These are phyloP conservation scores for Talaromyces sp. DNA, from an alignment of 2,329 filamentous ascomycete species.

Conservation along the genomic window DNA sequence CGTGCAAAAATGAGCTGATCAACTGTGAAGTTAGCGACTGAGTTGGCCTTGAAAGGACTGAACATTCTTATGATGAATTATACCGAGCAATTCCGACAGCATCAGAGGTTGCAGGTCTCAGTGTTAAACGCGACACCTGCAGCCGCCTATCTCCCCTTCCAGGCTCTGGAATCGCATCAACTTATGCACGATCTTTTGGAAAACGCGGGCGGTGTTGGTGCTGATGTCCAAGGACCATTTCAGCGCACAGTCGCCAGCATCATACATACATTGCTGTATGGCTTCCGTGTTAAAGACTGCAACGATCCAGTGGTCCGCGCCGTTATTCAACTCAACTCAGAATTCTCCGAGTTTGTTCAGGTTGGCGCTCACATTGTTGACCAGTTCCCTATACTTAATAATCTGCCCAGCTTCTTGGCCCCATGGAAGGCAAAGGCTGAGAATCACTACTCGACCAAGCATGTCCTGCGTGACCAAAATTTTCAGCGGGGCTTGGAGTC, in stretches of 20 bases:
- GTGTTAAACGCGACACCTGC: constrained; percentile 35
- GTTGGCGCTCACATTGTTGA: constrained; percentile 45
- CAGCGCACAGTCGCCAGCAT: constrained; percentile 13
- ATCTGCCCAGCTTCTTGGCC: constrained; percentile 41
- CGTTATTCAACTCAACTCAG: constrained; percentile 15
- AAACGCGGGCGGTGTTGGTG: neutral
- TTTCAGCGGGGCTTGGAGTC: constrained; percentile 3
- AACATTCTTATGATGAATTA: constrained; percentile 48
- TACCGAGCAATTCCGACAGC: constrained; percentile 44
- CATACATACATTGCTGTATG: constrained; percentile 14
- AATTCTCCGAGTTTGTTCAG: constrained; percentile 44
- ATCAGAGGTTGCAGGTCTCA: constrained; percentile 43
- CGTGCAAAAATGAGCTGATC: neutral
- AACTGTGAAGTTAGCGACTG: constrained; percentile 9
- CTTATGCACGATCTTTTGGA: constrained; percentile 13
- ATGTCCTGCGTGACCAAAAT: constrained; percentile 17
- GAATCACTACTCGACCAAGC: constrained; percentile 9
- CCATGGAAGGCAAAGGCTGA: constrained; percentile 39
- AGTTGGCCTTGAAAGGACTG: constrained; percentile 25
- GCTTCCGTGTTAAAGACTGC: constrained; percentile 35
- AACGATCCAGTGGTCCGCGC: constrained; percentile 9
- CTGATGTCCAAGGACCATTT: constrained; percentile 11
- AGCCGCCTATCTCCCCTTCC: constrained; percentile 14
- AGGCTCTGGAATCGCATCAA: constrained; percentile 13
- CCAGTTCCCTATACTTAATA: constrained; percentile 40